Percentiles rank a stretch among this genome's conserved stretches.
Conservation (phyloP, 805 yeast genomes). For the Pichia deserticola region DNA sequence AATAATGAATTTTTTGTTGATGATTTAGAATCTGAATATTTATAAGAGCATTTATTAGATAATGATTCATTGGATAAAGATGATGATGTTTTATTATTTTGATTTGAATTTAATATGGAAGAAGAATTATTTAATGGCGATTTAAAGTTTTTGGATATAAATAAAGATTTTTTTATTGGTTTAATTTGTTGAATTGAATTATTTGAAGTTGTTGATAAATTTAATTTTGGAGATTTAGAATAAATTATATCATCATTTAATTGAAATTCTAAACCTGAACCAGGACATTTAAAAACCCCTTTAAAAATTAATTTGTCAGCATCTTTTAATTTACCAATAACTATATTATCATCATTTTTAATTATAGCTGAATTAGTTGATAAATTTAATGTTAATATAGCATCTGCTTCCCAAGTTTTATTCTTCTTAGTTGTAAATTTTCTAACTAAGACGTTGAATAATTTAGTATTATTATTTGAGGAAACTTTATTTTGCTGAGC, state of each 20-base stretch:
- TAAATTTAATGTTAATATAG: conserved; percentile 36
- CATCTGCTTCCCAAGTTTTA: conserved; percentile 96
- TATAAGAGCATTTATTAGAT: too few relatives aligned
- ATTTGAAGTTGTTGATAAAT: background rate
- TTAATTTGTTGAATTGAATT: background rate
- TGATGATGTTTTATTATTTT: too few relatives aligned
- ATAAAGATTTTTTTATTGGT: background rate
- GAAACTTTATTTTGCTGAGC: conserved; percentile 1
- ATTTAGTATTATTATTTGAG: too few relatives aligned
- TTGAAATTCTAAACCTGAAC: conserved; percentile 59
- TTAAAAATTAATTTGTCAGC: conserved; percentile 17
- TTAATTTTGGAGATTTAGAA: conserved; percentile 4
- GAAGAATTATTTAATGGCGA: too few relatives aligned
- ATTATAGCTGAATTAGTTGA: conserved; percentile 15
- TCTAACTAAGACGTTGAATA: conserved; percentile 51
- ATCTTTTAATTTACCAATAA: conserved; percentile 16
- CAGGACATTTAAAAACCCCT: conserved; percentile 29
- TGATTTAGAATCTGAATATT: too few relatives aligned
- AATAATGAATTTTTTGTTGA: background rate
- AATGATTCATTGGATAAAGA: too few relatives aligned
- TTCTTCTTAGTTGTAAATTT: conserved; percentile 69
- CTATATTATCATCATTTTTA: conserved; percentile 25
- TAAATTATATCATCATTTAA: conserved; percentile 36
- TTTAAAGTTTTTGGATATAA: background rate
- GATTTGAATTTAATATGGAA: too few relatives aligned